phyloP scores from a whole-genome alignment of 345 rosid genomes.

The Raphanus sativus region DNA sequence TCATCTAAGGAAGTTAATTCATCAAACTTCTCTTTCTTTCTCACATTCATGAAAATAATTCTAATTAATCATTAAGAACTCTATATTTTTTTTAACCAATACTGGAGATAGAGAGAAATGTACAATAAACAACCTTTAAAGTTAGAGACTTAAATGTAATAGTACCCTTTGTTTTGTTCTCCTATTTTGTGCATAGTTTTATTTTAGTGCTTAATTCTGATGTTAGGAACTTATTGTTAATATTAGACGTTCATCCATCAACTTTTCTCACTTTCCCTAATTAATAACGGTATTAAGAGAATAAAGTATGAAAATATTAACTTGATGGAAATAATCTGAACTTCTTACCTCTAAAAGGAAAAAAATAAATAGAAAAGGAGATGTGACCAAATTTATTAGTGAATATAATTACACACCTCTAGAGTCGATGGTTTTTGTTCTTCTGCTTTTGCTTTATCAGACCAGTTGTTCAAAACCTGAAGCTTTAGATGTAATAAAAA shows the following conservation, averaged over 20 bases:
- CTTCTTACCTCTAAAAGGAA: not conserved
- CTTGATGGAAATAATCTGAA: not conserved
- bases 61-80: slow-evolving; percentile 21
- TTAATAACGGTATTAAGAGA: slow-evolving; percentile 1
- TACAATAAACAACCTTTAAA: not conserved
- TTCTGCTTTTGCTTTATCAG: too few relatives aligned
- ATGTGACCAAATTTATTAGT: slow-evolving; percentile 15
- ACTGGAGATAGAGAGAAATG: not conserved
- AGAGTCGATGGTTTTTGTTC: not conserved
- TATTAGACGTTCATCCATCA: not conserved
- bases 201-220: not conserved
- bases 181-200: not conserved
- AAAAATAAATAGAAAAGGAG: not conserved
- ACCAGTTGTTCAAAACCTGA: not conserved
- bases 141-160: slow-evolving; percentile 8
- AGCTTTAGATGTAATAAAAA: not conserved
- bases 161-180: slow-evolving; percentile 25
- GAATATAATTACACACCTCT: not conserved
- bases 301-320: not conserved
- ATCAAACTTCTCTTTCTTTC: not conserved
- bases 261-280: not conserved
- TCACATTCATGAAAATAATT: not conserved
- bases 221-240: not conserved
- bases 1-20: not conserved
- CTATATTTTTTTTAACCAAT: not conserved